phyloP scores from a whole-genome alignment of 169 alveolate genomes.

The Plasmodium knowlesi region DNA sequence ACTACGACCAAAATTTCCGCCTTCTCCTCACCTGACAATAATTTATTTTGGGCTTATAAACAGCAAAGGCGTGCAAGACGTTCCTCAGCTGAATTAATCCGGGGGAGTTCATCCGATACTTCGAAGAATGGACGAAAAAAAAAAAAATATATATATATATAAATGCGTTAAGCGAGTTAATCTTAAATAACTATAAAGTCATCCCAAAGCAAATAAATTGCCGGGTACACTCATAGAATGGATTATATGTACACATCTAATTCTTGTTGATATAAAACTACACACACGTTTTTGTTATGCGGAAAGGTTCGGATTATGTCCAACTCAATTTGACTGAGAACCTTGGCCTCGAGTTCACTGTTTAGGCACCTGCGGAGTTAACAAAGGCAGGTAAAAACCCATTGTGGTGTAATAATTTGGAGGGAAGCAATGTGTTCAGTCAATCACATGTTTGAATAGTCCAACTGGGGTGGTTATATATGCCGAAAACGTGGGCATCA shows the following conservation, averaged over 20 bases:
- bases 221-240: neutral
- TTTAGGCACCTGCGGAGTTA: constrained; percentile 36
- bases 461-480: neutral
- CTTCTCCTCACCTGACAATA: constrained; percentile 84
- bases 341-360: constrained; percentile 80
- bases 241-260: neutral
- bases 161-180: neutral
- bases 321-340: constrained; percentile 86
- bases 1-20: neutral
- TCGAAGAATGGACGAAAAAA: constrained; percentile 19
- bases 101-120: constrained; percentile 50
- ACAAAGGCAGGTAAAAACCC: neutral
- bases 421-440: neutral
- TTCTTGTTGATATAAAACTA: constrained; percentile 22
- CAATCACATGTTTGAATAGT: neutral
- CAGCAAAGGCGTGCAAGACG: constrained; percentile 89
- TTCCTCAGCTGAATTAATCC: constrained; percentile 83
- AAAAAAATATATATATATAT: neutral
- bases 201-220: neutral
- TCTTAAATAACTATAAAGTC: neutral
- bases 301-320: constrained; percentile 90
- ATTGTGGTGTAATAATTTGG: neutral
- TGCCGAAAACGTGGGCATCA: neutral
- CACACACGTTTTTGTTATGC: constrained; percentile 80
- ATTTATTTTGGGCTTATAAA: constrained; percentile 85